Conservation (phyloP, 116 monocot species). For the Posidonia oceanica region DNA sequence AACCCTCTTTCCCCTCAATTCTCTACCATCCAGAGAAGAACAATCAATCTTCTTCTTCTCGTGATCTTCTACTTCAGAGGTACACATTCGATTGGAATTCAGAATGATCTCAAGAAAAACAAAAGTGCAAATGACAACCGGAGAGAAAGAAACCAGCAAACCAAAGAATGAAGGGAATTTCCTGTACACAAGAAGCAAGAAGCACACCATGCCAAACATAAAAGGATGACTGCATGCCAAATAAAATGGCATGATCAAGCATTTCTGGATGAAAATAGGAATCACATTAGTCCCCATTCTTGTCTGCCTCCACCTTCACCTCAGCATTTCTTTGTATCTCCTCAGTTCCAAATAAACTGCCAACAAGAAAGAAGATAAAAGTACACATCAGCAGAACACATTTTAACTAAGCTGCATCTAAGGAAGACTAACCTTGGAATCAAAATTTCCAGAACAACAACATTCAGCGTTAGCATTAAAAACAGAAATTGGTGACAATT, state of each 20-base stretch:
- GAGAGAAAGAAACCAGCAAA: slow-evolving; percentile 44
- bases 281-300: slow-evolving; percentile 3
- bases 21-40: slow-evolving; percentile 23
- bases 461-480: no score
- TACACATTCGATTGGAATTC: slow-evolving; percentile 34
- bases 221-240: slow-evolving; percentile 28
- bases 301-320: neutral
- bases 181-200: slow-evolving; percentile 31
- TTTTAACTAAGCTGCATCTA: no score
- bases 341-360: neutral
- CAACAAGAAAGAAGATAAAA: no score
- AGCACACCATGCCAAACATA: slow-evolving; percentile 14
- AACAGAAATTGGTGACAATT: no score
- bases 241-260: slow-evolving; percentile 2
- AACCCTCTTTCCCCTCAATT: slow-evolving; percentile 8
- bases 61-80: slow-evolving; percentile 16
- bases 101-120: slow-evolving; percentile 53
- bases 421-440: no score
- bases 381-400: no score
- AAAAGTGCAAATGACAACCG: slow-evolving; percentile 40
- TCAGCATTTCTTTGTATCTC: neutral
- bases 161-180: slow-evolving; percentile 32
- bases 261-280: neutral
- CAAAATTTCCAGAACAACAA: no score
- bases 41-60: slow-evolving; percentile 3